Evolutionary conservation across 2,329 filamentous ascomycete genomes (phyloP).

Genomic region (Aspergillus unguis): DNA sequence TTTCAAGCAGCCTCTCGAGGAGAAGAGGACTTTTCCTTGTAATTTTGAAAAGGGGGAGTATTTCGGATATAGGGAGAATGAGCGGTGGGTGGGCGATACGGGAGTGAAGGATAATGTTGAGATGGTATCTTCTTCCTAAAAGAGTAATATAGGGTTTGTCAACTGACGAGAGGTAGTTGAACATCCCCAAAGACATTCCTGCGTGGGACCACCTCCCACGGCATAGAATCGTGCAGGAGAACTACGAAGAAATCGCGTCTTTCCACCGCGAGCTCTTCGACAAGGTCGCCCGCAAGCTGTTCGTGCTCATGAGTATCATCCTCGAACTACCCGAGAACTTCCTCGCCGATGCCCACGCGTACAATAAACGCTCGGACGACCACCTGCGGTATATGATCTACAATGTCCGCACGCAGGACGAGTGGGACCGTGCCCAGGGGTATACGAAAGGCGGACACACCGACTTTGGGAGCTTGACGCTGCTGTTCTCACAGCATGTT

Average conservation of each 20-base stretch:
- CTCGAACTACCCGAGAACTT: slow-evolving; percentile 59
- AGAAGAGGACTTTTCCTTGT: slow-evolving; percentile 17
- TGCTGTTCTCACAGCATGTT: slow-evolving; percentile 58
- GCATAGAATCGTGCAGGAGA: slow-evolving; percentile 45
- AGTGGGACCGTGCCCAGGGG: slow-evolving; percentile 44
- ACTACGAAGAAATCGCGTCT: slow-evolving; percentile 54
- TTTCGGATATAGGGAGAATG: slow-evolving; percentile 33
- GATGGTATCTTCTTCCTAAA: slow-evolving; percentile 19
- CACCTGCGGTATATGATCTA: slow-evolving; percentile 63
- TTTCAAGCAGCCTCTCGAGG: slow-evolving; percentile 30
- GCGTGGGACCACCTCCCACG: slow-evolving; percentile 22
- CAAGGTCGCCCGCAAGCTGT: slow-evolving; percentile 54
- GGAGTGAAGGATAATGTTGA: slow-evolving; percentile 35
- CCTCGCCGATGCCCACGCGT: slow-evolving; percentile 54
- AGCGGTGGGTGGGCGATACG: slow-evolving; percentile 34
- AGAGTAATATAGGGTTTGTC: background rate
- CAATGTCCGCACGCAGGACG: slow-evolving; percentile 47
- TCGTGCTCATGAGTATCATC: slow-evolving; percentile 58
- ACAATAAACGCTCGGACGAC: slow-evolving; percentile 55
- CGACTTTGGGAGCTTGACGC: slow-evolving; percentile 55
- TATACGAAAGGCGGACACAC: slow-evolving; percentile 53
- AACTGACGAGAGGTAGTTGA: background rate
- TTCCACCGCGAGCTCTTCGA: slow-evolving; percentile 53
- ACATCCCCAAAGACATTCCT: slow-evolving; percentile 12
- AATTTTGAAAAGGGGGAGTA: slow-evolving; percentile 33